These are phyloP conservation scores for Panicum miliaceum DNA, from an alignment of 176 grass and related monocot species.

Conservation along the genomic window DNA sequence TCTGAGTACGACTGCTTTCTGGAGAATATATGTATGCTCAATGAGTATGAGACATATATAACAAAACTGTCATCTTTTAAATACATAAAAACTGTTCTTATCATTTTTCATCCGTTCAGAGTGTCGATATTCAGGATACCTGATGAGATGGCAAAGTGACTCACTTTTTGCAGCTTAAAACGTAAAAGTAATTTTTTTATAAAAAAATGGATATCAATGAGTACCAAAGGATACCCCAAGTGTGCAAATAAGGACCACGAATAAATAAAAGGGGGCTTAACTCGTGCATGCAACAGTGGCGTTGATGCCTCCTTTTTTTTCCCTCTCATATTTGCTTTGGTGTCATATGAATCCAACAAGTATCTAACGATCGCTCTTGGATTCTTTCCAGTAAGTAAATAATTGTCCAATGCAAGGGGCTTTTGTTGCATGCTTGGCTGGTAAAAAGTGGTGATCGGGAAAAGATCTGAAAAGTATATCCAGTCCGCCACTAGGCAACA, in stretches of 20 bases:
- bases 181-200: no score
- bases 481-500: slow-evolving; percentile 17
- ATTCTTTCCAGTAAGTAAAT: no score
- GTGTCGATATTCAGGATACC: no score
- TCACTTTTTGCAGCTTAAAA: background rate
- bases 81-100: background rate
- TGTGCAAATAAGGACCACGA: no score
- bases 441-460: background rate
- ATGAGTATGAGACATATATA: background rate
- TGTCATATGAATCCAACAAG: no score
- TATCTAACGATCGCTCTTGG: no score
- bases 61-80: background rate
- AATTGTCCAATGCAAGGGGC: background rate
- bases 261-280: no score
- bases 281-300: no score
- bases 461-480: background rate
- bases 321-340: no score
- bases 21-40: background rate
- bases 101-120: background rate
- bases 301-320: no score
- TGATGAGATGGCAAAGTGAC: background rate
- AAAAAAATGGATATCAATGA: background rate
- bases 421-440: background rate
- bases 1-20: background rate
- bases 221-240: no score